Evolutionary conservation across 2,329 filamentous ascomycete species (phyloP).

Genomic region (Nothomitra cinnamomea): DNA sequence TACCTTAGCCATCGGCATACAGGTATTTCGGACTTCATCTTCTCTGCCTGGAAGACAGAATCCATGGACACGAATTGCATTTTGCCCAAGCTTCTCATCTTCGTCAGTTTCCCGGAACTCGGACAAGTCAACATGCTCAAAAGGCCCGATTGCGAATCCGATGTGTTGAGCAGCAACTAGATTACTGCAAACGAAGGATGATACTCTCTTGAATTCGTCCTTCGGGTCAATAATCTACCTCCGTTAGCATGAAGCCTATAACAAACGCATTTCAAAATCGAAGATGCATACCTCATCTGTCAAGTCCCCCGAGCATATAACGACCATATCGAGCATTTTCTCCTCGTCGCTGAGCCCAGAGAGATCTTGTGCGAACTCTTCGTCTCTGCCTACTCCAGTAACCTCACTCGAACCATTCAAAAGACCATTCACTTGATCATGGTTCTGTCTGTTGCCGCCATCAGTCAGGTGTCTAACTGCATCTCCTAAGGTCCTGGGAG

Average conservation of each 20-base stretch:
- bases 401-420: conserved; percentile 19
- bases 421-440: neutral
- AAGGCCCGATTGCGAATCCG: conserved; percentile 85
- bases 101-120: conserved; percentile 82
- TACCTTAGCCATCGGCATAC: conserved; percentile 55
- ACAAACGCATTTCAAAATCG: neutral
- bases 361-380: conserved; percentile 16
- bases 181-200: conserved; percentile 62
- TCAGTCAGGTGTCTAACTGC: conserved; percentile 24
- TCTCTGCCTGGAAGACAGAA: conserved; percentile 76
- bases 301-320: conserved; percentile 79
- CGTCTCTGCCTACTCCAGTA: conserved; percentile 21
- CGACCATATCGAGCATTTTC: conserved; percentile 71
- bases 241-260: conserved; percentile 1
- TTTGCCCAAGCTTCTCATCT: conserved; percentile 76
- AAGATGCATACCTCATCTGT: conserved; percentile 48
- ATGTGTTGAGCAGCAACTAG: conserved; percentile 75
- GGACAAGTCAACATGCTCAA: conserved; percentile 80
- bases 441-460: neutral
- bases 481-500: conserved; percentile 73
- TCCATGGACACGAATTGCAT: conserved; percentile 73
- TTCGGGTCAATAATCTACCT: conserved; percentile 45
- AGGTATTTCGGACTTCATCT: conserved; percentile 74
- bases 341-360: conserved; percentile 52
- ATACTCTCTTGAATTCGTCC: conserved; percentile 70